Percentiles rank a stretch among this genome's conserved stretches.
These are phyloP conservation scores for Stenocarpella maydis DNA, from an alignment of 2,329 filamentous ascomycete genomes.

Conservation along the genomic window DNA sequence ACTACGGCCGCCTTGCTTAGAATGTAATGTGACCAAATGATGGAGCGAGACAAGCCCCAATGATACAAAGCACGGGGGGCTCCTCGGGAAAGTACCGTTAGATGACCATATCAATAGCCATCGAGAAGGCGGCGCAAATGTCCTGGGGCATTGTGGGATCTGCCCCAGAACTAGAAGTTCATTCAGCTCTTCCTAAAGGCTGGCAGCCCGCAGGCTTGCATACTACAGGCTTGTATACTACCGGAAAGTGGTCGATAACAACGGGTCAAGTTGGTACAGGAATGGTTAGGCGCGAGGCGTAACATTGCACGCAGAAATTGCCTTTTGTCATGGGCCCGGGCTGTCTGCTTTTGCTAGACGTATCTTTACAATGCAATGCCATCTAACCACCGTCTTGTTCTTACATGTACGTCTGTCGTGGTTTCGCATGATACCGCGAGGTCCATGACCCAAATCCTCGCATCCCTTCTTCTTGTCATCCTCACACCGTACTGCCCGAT, in stretches of 20 bases:
- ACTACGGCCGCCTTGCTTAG: slow-evolving; percentile 66
- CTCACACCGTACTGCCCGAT: not conserved
- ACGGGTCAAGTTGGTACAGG: not conserved
- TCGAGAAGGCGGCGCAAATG: not conserved
- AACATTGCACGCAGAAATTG: not conserved
- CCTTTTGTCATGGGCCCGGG: not conserved
- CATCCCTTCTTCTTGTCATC: too few species aligned
- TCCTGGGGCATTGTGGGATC: not conserved
- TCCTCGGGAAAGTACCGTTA: not conserved
- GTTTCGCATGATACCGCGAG: not conserved
- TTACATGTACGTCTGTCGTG: not conserved
- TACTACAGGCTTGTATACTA: too few species aligned
- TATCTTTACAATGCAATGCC: slow-evolving; percentile 1
- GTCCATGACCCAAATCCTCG: too few species aligned
- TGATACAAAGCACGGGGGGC: not conserved
- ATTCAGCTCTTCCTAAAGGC: not conserved
- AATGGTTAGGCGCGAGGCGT: slow-evolving; percentile 11
- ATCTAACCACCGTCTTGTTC: not conserved
- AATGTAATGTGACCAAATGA: slow-evolving; percentile 6
- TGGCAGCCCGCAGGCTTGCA: not conserved
- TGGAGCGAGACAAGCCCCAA: not conserved
- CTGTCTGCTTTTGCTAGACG: slow-evolving; percentile 4
- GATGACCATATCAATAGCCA: not conserved
- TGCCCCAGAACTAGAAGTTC: not conserved
- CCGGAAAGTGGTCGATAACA: not conserved